Conservation (phyloP, 495 filamentous ascomycete genomes). For the Tuber indicum region DNA sequence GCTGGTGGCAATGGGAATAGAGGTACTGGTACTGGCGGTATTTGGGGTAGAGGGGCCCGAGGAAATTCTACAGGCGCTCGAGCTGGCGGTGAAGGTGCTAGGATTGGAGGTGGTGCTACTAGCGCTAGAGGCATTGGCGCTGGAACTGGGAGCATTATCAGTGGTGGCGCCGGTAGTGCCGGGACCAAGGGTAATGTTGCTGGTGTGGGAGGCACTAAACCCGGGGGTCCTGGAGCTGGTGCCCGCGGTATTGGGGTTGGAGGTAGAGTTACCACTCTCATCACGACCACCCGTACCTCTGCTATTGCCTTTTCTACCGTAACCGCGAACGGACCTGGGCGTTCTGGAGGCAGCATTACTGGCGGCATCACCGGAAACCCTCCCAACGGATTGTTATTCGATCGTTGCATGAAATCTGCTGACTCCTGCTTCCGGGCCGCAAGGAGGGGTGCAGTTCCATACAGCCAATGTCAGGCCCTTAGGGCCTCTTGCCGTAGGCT, state of each 20-base stretch:
- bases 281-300: neutral
- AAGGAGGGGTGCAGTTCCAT: neutral
- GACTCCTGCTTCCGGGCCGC: neutral
- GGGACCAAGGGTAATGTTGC: no score
- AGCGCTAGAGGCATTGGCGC: no score
- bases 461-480: neutral
- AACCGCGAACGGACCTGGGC: no score
- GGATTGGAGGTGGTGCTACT: no score
- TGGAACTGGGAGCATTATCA: no score
- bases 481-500: neutral
- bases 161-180: neutral
- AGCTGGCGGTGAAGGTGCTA: no score
- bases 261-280: neutral
- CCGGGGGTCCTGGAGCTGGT: no score
- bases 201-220: no score
- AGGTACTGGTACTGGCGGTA: no score
- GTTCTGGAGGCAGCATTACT: neutral
- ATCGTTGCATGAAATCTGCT: neutral
- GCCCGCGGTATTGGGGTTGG: neutral
- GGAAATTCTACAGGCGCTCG: no score
- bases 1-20: neutral
- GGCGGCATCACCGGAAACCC: neutral
- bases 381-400: neutral
- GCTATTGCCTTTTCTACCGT: neutral
- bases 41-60: no score